Conservation (phyloP, 2,329 filamentous ascomycete species). For the Ophiostoma australiae region DNA sequence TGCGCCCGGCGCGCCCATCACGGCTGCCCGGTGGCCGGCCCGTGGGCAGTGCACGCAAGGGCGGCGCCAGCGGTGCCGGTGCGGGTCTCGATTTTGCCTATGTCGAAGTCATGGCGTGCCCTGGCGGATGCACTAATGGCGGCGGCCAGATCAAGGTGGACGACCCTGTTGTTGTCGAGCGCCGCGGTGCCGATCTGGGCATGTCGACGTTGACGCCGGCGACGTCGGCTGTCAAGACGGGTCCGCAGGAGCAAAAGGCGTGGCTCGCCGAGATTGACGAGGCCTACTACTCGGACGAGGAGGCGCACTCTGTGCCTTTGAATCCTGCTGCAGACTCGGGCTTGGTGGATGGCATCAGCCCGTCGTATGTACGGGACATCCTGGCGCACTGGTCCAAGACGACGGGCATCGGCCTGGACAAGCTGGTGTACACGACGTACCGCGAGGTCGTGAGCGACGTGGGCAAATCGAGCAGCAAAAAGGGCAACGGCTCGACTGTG, state of each 20-base stretch:
- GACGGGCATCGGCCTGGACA: conserved; percentile 66
- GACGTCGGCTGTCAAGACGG: conserved; percentile 49
- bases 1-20: conserved; percentile 75
- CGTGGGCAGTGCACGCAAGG: conserved; percentile 50
- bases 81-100: conserved; percentile 70
- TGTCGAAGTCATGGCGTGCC: conserved; percentile 98
- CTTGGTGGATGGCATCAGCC: conserved; percentile 54
- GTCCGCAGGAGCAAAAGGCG: conserved; percentile 74
- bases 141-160: conserved; percentile 91
- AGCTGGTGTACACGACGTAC: conserved; percentile 78
- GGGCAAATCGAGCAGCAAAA: conserved; percentile 57
- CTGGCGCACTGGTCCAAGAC: conserved; percentile 70
- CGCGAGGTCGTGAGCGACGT: conserved; percentile 93
- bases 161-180: conserved; percentile 60
- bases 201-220: background rate
- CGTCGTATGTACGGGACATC: conserved; percentile 59
- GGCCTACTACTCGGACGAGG: conserved; percentile 77
- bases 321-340: conserved; percentile 8
- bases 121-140: conserved; percentile 96
- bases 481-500: conserved; percentile 35
- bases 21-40: conserved; percentile 72
- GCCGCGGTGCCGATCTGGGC: conserved; percentile 35
- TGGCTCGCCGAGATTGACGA: conserved; percentile 82
- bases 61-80: conserved; percentile 37
- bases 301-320: conserved; percentile 21